A percentile compares a stretch with the other conserved stretches of the same genome.
These are phyloP conservation scores for Lactarius deliciosus DNA, from an alignment of 768 basidiomycete species.

Conservation along the genomic window DNA sequence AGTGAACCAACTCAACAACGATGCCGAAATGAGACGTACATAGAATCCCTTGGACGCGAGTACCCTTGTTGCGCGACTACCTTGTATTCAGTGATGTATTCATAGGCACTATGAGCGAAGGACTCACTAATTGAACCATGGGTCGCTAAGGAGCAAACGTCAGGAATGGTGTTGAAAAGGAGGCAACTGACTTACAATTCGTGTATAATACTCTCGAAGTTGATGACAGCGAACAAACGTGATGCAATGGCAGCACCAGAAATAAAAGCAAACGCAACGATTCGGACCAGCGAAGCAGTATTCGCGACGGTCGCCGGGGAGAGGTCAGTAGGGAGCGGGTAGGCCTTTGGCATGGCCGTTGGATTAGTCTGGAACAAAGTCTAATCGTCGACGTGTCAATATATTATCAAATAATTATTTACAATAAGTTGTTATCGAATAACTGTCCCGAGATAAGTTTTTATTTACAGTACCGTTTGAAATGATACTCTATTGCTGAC, in stretches of 20 bases:
- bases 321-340: slow-evolving; percentile 67
- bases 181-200: slow-evolving; percentile 74
- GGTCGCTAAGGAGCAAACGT: slow-evolving; percentile 57
- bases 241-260: slow-evolving; percentile 94
- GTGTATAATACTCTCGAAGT: slow-evolving; percentile 99
- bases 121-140: slow-evolving; percentile 99
- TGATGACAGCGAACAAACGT: slow-evolving; percentile 93
- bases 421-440: background rate
- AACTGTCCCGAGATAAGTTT: no score
- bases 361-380: background rate
- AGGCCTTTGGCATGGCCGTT: slow-evolving; percentile 68
- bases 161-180: slow-evolving; percentile 1
- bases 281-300: slow-evolving; percentile 86
- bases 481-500: no score
- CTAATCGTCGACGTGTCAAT: background rate
- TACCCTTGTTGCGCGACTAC: slow-evolving; percentile 88
- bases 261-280: slow-evolving; percentile 86
- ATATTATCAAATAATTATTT: background rate
- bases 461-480: no score
- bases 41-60: slow-evolving; percentile 94
- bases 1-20: background rate
- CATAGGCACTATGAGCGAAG: background rate
- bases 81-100: slow-evolving; percentile 9
- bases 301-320: slow-evolving; percentile 76
- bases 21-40: slow-evolving; percentile 48